Evolutionary conservation across 1,284 basidiomycete genomes (phyloP).

Genomic region (Gastroboletus turbinatus): DNA sequence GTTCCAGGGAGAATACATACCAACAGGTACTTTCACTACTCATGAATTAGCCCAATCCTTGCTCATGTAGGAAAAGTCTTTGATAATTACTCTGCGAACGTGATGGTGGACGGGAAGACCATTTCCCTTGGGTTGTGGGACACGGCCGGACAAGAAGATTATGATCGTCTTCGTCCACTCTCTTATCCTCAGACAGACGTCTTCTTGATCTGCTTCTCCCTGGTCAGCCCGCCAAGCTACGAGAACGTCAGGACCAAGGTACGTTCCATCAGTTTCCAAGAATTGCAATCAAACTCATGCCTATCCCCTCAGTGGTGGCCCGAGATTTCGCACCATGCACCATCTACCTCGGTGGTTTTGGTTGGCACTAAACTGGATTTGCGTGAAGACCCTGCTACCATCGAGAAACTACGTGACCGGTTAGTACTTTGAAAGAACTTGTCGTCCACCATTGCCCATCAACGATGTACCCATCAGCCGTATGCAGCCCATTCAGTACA

Average conservation of each 20-base stretch:
- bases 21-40: constrained; percentile 66
- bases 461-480: constrained; percentile 51
- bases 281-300: constrained; percentile 7
- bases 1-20: constrained; percentile 90
- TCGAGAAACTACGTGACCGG: constrained; percentile 92
- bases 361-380: constrained; percentile 99
- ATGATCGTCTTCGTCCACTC: constrained; percentile 95
- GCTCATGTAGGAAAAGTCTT: constrained; percentile 58
- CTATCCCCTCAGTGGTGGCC: constrained; percentile 80
- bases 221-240: constrained; percentile 95
- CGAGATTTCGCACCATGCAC: constrained; percentile 96
- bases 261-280: constrained; percentile 22
- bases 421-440: constrained; percentile 35
- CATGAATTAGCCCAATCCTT: constrained; percentile 2
- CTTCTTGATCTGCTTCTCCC: constrained; percentile 98
- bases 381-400: constrained; percentile 89
- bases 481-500: constrained; percentile 92
- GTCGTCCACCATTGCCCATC: constrained; percentile 8
- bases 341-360: constrained; percentile 90
- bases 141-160: constrained; percentile 99
- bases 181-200: constrained; percentile 99
- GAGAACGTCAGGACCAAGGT: constrained; percentile 99
- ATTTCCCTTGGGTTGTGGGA: constrained; percentile 98
- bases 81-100: constrained; percentile 94
- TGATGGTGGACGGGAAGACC: constrained; percentile 98